Conservation (phyloP, 768 basidiomycete genomes). For the Nidularia pulvinata region DNA sequence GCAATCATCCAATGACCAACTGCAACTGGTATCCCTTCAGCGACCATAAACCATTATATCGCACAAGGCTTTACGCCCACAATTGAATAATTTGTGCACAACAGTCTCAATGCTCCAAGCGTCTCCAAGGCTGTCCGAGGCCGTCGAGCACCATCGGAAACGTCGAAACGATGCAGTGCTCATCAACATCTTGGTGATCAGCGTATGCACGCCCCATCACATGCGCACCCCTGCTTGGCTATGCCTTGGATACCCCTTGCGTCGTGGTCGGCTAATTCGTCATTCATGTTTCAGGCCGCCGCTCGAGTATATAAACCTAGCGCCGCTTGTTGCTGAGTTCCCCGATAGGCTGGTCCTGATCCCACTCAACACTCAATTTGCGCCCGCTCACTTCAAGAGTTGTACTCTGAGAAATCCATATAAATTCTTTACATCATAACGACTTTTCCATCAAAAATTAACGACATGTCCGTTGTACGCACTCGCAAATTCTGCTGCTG, state of each 20-base stretch:
- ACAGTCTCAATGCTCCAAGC: too few relatives aligned
- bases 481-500: conserved; percentile 51
- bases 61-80: too few relatives aligned
- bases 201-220: neutral
- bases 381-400: neutral
- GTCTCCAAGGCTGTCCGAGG: too few relatives aligned
- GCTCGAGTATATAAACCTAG: conserved; percentile 6
- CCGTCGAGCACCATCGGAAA: too few relatives aligned
- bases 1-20: too few relatives aligned
- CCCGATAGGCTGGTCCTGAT: conserved; percentile 48
- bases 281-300: neutral
- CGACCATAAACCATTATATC: too few relatives aligned
- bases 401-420: too few relatives aligned
- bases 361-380: conserved; percentile 16
- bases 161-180: too few relatives aligned
- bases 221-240: neutral
- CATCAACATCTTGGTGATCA: conserved; percentile 6
- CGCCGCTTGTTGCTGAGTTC: conserved; percentile 3
- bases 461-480: conserved; percentile 30
- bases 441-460: conserved; percentile 4
- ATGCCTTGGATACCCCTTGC: neutral
- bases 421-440: neutral
- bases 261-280: neutral
- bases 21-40: too few relatives aligned
- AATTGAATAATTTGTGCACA: too few relatives aligned